Percentiles rank a stretch among this genome's conserved stretches.
Conservation (phyloP, 1,284 basidiomycete species). For the Spongispora temasekensis region DNA sequence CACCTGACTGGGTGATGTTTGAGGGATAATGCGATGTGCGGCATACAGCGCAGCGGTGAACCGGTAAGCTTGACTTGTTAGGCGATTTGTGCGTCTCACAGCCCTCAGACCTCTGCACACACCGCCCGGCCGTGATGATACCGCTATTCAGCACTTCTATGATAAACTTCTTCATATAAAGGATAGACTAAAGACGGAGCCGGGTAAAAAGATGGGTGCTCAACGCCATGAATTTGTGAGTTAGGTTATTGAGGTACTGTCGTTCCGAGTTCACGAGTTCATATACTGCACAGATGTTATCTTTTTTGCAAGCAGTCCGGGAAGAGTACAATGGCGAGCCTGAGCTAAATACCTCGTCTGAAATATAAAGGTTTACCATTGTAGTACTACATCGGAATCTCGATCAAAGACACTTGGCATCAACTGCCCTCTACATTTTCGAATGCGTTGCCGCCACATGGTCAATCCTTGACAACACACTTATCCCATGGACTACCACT, state of each 20-base stretch:
- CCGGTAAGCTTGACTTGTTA: conserved; percentile 41
- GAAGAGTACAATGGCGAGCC: conserved; percentile 42
- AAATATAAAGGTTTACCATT: background rate
- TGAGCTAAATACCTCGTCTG: background rate
- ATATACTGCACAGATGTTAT: conserved; percentile 46
- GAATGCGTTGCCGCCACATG: too few relatives aligned
- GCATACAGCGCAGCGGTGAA: conserved; percentile 77
- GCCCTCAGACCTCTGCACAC: conserved; percentile 64
- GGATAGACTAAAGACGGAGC: conserved; percentile 74
- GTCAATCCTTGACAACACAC: too few relatives aligned
- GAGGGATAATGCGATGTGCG: conserved; percentile 84
- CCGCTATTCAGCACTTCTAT: conserved; percentile 83
- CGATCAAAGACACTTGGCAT: background rate
- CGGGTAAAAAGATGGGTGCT: conserved; percentile 69
- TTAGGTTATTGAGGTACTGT: conserved; percentile 11
- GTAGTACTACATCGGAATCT: background rate
- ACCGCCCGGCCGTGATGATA: conserved; percentile 51
- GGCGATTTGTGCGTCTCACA: conserved; percentile 8
- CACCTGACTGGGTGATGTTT: background rate
- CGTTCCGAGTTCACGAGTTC: background rate
- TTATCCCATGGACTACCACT: too few relatives aligned
- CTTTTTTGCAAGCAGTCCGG: conserved; percentile 52
- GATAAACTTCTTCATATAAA: conserved; percentile 83
- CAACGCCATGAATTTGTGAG: conserved; percentile 73
- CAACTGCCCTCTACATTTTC: too few relatives aligned